Conservation (phyloP, 148 eudicot genomes). For the Rhododendron griersonianum region DNA sequence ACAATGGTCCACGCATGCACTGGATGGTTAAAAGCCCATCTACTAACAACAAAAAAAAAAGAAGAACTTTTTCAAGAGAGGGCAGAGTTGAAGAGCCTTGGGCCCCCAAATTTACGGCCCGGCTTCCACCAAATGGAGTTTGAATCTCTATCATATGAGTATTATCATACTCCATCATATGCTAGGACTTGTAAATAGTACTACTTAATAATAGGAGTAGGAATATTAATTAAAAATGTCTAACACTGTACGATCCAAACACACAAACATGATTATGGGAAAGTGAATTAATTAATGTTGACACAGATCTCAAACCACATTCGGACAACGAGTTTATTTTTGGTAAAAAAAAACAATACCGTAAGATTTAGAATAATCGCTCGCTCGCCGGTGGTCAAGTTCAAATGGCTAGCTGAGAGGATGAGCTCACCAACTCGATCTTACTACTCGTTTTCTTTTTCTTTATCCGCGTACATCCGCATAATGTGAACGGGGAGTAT, state of each 20-base stretch:
- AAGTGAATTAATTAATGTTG: no score
- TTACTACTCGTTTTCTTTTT: background rate
- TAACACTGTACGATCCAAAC: background rate
- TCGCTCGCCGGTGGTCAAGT: no score
- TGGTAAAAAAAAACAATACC: background rate
- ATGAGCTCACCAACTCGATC: constrained; percentile 3
- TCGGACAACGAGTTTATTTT: background rate
- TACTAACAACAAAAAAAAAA: background rate
- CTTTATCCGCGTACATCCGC: background rate
- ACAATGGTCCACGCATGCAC: background rate
- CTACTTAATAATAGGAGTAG: no score
- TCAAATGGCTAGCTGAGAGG: background rate
- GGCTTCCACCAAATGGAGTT: background rate
- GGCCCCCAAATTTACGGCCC: background rate
- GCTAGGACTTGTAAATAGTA: no score
- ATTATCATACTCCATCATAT: no score
- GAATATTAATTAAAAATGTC: no score
- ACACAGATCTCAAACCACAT: background rate
- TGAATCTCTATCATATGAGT: background rate
- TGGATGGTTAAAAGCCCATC: background rate
- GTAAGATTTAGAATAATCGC: background rate
- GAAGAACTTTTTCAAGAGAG: background rate
- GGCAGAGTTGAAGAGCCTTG: background rate
- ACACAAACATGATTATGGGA: background rate
- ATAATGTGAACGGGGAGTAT: background rate